phyloP scores from a whole-genome alignment of 2,329 filamentous ascomycete genomes.

The Davidsoniella neocaledoniae region DNA sequence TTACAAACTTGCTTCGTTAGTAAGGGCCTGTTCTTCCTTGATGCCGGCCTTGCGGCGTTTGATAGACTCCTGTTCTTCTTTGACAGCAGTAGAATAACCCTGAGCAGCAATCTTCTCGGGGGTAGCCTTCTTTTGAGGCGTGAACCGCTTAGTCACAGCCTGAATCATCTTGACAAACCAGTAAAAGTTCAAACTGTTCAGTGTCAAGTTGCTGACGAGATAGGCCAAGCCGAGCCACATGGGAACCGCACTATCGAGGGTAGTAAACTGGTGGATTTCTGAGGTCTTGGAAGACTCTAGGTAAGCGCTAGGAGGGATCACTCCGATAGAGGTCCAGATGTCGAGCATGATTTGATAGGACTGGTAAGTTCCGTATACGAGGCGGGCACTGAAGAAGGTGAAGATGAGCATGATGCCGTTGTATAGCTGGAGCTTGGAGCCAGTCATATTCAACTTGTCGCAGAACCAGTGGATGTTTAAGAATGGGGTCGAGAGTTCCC shows the following conservation, averaged over 20 bases:
- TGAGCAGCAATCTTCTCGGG: background rate
- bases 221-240: conserved; percentile 55
- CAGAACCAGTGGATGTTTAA: conserved; percentile 87
- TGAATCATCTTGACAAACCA: conserved; percentile 83
- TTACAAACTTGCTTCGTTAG: conserved; percentile 8
- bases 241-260: conserved; percentile 37
- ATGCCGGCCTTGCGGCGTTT: conserved; percentile 9
- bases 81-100: conserved; percentile 8
- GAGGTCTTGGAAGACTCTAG: conserved; percentile 24
- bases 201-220: conserved; percentile 49
- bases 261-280: conserved; percentile 25
- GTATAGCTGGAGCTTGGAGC: conserved; percentile 54
- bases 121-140: conserved; percentile 16
- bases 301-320: conserved; percentile 7
- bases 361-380: conserved; percentile 63
- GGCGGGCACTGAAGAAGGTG: conserved; percentile 61
- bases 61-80: conserved; percentile 1
- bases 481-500: conserved; percentile 73
- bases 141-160: conserved; percentile 61
- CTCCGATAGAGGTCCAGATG: conserved; percentile 32
- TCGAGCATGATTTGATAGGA: conserved; percentile 54
- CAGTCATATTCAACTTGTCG: conserved; percentile 71
- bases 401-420: conserved; percentile 57
- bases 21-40: conserved; percentile 5
- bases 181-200: conserved; percentile 65